Percentiles rank a stretch among this genome's conserved stretches.
These are phyloP conservation scores for Allomyces macrogynus DNA, from an alignment of 192 early-diverging fungal species.

Conservation along the genomic window DNA sequence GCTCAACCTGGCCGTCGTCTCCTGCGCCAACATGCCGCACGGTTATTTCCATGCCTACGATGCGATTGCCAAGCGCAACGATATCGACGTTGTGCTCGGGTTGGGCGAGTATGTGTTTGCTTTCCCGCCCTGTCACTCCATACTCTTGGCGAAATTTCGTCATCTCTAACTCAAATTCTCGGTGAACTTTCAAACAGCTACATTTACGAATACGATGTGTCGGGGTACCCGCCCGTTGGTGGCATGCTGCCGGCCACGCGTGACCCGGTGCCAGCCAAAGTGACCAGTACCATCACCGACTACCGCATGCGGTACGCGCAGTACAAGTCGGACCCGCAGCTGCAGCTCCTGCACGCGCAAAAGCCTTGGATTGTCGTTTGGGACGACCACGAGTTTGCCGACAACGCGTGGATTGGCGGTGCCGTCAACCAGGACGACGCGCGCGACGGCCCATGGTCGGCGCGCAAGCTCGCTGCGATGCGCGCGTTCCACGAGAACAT, in stretches of 20 bases:
- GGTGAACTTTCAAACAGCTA: too few species aligned
- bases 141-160: too few species aligned
- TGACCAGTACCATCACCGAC: conserved; percentile 9
- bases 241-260: conserved; percentile 10
- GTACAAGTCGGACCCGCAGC: too few species aligned
- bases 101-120: too few species aligned
- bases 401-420: conserved; percentile 9
- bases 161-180: too few species aligned
- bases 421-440: conserved; percentile 1
- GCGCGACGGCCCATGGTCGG: conserved; percentile 8
- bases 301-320: conserved; percentile 17
- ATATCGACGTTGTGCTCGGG: conserved; percentile 17
- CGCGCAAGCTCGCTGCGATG: conserved; percentile 9
- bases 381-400: conserved; percentile 22
- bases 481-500: conserved; percentile 23
- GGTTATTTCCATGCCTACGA: conserved; percentile 21
- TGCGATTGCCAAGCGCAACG: conserved; percentile 6
- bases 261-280: conserved; percentile 10
- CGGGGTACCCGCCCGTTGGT: conserved; percentile 8
- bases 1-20: conserved; percentile 16
- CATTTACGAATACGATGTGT: conserved; percentile 15
- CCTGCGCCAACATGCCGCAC: conserved; percentile 12
- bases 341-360: too few species aligned
- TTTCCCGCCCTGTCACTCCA: too few species aligned
- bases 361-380: too few species aligned